Evolutionary conservation across 495 filamentous ascomycete genomes (phyloP), one percentile per base, ranked within the genome.

Genomic region (Penicillium silybi): DNA sequence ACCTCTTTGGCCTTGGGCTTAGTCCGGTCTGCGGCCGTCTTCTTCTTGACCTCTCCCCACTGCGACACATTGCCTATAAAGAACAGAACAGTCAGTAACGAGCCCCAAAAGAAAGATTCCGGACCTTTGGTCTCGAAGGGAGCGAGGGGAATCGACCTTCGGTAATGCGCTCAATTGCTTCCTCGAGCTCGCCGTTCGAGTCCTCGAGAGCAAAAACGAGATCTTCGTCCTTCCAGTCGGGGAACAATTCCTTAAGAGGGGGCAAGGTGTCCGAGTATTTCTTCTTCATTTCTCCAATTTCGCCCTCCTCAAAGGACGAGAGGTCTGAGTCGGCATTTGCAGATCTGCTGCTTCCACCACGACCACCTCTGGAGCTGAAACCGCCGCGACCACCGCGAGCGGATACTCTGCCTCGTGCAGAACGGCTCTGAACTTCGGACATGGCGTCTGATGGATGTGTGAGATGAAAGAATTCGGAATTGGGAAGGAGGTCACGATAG

Each of bases 31-130:
- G 90, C 89, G 65, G 85, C 29, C 29, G 29, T 86, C 68, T 86
- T 85, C 80, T 95, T 96, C 73, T 92, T 89, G 63, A 97, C 91
- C 71, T 96, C 90, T 53, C 85, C 88, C 88, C 95, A 99, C 77
- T 92, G 90, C 54, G 90, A 84, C 58, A 96, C 87, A 49, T 85
- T 85, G 57, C 92, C 92, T 97, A 62, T 32, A 58, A 32, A 56
- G 19, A 52, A 57, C 47, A 73, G 57, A 49, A 52, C 59, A 38
- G 37, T n/a, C 20, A 17, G 5, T 34, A 49, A 42, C 26, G 8
- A 32, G 9, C 9, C 4, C 13, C 4, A 4, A 32, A 32, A 2
- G 8, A 11, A 13, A 32, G 29, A 32, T 15, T 11, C 29, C 10
- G 29, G 29, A 32, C 29, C 11, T 10, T 8, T 32, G 8, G 11